Evolutionary conservation across 805 yeast genomes (phyloP).

Genomic region (Saccharomyces mikatae): DNA sequence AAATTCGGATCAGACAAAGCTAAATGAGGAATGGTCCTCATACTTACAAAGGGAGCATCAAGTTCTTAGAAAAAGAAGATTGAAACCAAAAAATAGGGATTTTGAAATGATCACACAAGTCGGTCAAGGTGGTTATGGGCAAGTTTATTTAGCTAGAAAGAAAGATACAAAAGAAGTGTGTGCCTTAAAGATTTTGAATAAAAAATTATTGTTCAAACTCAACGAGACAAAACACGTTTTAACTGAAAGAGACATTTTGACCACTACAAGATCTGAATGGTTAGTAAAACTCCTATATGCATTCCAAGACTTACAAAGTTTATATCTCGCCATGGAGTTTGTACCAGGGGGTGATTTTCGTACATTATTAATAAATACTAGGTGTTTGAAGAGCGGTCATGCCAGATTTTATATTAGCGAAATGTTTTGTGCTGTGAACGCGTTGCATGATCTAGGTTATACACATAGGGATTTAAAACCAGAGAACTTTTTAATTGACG

Average conservation of each 20-base stretch:
- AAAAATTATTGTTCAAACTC: slow-evolving; percentile 72
- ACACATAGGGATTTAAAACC: slow-evolving; percentile 97
- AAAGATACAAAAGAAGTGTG: slow-evolving; percentile 91
- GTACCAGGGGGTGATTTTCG: slow-evolving; percentile 99
- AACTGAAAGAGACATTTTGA: slow-evolving; percentile 92
- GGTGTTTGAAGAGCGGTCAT: slow-evolving; percentile 86
- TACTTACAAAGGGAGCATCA: slow-evolving; percentile 82
- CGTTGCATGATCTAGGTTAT: slow-evolving; percentile 88
- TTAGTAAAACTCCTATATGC: slow-evolving; percentile 87
- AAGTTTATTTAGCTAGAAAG: slow-evolving; percentile 92
- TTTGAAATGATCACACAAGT: slow-evolving; percentile 96
- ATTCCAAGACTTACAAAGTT: slow-evolving; percentile 84
- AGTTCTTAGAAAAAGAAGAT: slow-evolving; percentile 75
- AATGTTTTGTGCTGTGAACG: slow-evolving; percentile 92
- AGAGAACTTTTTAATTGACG: slow-evolving; percentile 74
- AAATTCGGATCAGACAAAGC: slow-evolving; percentile 32
- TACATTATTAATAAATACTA: slow-evolving; percentile 87
- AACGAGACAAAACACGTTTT: slow-evolving; percentile 94
- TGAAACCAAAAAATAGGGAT: slow-evolving; percentile 89
- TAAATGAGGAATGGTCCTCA: slow-evolving; percentile 57
- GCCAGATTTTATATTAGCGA: slow-evolving; percentile 92
- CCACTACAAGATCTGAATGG: slow-evolving; percentile 96
- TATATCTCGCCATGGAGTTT: slow-evolving; percentile 95
- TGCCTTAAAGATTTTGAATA: slow-evolving; percentile 87
- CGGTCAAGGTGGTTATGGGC: slow-evolving; percentile 99